These are phyloP conservation scores for Agarophyton chilense DNA, from an alignment of 23 red algal species.

Conservation along the genomic window DNA sequence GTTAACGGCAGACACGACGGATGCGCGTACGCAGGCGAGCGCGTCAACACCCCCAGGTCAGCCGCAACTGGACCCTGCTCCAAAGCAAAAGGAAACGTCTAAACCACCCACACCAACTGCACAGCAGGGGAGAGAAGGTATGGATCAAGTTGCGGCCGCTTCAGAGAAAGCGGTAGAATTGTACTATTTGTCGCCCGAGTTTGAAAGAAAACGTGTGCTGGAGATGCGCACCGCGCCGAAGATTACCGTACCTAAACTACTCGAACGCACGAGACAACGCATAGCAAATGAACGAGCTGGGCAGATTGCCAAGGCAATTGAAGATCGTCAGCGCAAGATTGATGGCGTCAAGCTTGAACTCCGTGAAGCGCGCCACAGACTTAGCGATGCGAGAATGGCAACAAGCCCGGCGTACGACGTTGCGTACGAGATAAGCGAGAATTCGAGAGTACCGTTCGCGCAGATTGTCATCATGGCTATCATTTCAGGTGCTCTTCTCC, in stretches of 20 bases:
- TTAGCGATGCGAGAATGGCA: constrained; percentile 63
- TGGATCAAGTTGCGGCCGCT: neutral
- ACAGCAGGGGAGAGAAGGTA: neutral
- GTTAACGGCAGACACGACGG: neutral
- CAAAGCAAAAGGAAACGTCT: neutral
- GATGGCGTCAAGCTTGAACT: constrained; percentile 23
- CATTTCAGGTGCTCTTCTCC: constrained; percentile 33
- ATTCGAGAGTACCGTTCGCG: constrained; percentile 28
- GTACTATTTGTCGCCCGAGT: constrained; percentile 33
- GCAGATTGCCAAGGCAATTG: constrained; percentile 16
- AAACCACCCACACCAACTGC: neutral
- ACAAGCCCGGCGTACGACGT: constrained; percentile 68
- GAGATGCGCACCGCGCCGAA: constrained; percentile 36
- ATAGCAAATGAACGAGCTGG: constrained; percentile 60
- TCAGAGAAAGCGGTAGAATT: neutral
- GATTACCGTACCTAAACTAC: neutral
- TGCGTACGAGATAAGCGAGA: constrained; percentile 38
- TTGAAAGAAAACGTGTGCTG: constrained; percentile 25
- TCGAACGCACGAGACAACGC: constrained; percentile 10
- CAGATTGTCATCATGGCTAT: constrained; percentile 61
- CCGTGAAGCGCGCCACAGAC: constrained; percentile 44
- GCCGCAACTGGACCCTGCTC: neutral
- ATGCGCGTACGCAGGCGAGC: neutral
- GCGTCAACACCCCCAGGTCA: neutral
- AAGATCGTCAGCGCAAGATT: constrained; percentile 14